These are phyloP conservation scores for Saccharomycopsis selenospora DNA, from an alignment of 805 yeast genomes.

Conservation along the genomic window DNA sequence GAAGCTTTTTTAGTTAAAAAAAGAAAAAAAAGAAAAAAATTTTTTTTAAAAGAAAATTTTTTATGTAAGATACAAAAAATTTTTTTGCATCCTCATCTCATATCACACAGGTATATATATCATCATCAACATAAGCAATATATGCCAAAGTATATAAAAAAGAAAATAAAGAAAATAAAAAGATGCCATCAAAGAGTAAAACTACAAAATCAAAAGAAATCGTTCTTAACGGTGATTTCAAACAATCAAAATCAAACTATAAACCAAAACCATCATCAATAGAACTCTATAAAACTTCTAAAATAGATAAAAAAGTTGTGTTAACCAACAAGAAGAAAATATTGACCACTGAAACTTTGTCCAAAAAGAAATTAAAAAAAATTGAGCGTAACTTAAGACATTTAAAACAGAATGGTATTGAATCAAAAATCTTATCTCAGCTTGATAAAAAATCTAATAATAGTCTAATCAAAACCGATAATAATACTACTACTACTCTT, in stretches of 20 bases:
- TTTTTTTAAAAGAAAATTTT: too few relatives aligned
- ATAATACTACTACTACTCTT: slow-evolving; percentile 25
- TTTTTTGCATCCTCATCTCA: too few relatives aligned
- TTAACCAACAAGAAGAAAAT: slow-evolving; percentile 21
- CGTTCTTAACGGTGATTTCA: slow-evolving; percentile 22
- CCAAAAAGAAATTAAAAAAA: slow-evolving; percentile 74
- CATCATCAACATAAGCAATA: too few relatives aligned
- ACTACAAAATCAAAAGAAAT: slow-evolving; percentile 72
- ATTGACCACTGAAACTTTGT: slow-evolving; percentile 51
- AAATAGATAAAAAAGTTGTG: slow-evolving; percentile 12
- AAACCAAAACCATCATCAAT: slow-evolving; percentile 19
- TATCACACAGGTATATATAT: too few relatives aligned
- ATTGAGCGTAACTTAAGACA: slow-evolving; percentile 74
- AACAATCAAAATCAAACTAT: slow-evolving; percentile 5
- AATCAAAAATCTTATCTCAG: slow-evolving; percentile 11
- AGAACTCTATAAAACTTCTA: slow-evolving; percentile 11
- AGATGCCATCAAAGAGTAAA: slow-evolving; percentile 77
- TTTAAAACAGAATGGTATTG: slow-evolving; percentile 21
- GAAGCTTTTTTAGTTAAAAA: too few relatives aligned
- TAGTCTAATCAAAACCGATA: slow-evolving; percentile 46
- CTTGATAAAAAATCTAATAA: slow-evolving; percentile 13
- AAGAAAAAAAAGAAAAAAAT: too few relatives aligned
- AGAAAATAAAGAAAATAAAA: neutral
- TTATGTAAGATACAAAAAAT: too few relatives aligned
- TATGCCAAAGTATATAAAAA: too few relatives aligned